Evolutionary conservation across 2,329 filamentous ascomycete species (phyloP).

Genomic region (Botrytis pseudocinerea): DNA sequence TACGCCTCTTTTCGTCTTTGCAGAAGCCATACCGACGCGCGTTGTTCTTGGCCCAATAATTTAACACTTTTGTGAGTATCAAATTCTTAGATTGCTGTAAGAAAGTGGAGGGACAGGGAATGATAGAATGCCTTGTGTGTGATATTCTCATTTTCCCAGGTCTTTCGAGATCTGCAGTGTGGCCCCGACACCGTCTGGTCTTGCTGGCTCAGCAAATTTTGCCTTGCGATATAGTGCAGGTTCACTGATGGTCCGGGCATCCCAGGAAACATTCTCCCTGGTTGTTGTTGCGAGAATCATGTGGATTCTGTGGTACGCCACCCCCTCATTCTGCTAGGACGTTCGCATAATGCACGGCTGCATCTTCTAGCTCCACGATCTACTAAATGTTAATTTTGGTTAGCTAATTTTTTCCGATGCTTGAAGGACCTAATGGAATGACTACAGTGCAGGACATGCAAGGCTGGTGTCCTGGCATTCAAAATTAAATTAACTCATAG

Average conservation of each 20-base stretch:
- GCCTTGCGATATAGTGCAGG: not conserved
- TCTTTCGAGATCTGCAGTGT: not conserved
- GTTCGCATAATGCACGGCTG: not conserved
- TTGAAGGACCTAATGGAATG: not conserved
- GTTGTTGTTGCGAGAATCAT: not conserved
- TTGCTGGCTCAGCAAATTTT: not conserved
- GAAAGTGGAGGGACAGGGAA: not conserved
- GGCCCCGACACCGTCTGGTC: not conserved
- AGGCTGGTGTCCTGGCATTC: not conserved
- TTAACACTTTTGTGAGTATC: not conserved
- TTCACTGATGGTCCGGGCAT: not conserved
- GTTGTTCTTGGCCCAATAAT: conserved; percentile 5
- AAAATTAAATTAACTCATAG: not conserved
- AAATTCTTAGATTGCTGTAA: not conserved
- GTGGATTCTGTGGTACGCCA: not conserved
- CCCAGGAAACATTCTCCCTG: not conserved
- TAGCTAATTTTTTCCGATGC: not conserved
- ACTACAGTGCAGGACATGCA: not conserved
- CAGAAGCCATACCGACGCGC: not conserved
- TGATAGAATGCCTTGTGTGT: not conserved
- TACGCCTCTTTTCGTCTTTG: not conserved
- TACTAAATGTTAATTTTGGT: not conserved
- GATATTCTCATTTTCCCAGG: not conserved
- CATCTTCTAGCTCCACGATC: not conserved
- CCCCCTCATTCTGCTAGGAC: not conserved